phyloP scores from a whole-genome alignment of 768 basidiomycete genomes.

The Crepidotus variabilis region DNA sequence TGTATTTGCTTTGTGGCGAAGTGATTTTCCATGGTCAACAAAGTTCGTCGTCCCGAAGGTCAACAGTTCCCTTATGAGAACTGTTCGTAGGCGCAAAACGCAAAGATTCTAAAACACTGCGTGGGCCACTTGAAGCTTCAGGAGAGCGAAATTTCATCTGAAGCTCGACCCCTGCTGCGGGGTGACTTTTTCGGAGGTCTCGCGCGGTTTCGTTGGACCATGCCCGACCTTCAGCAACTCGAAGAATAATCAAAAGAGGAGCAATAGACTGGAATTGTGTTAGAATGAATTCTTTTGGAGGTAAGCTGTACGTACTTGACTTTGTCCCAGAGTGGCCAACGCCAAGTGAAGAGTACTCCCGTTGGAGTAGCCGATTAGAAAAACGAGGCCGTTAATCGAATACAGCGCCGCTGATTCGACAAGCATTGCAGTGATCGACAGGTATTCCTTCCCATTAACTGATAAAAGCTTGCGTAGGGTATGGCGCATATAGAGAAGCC shows the following conservation, averaged over 20 bases:
- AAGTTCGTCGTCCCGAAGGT: no score
- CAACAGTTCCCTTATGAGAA: no score
- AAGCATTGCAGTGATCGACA: constrained; percentile 4
- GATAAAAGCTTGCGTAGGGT: not conserved
- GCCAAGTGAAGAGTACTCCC: constrained; percentile 4
- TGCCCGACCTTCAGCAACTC: constrained; percentile 5
- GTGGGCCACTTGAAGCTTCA: no score
- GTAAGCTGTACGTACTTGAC: not conserved
- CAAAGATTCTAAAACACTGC: no score
- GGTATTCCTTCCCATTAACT: not conserved
- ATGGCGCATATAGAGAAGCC: constrained; percentile 3
- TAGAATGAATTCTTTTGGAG: not conserved
- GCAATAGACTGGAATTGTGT: constrained; percentile 3
- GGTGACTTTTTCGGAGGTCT: not conserved
- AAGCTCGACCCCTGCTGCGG: no score
- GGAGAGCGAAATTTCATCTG: no score
- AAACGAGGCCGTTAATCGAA: constrained; percentile 3
- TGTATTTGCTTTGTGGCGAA: no score
- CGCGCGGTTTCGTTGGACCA: not conserved
- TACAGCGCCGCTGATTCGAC: constrained; percentile 8
- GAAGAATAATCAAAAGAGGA: constrained; percentile 8
- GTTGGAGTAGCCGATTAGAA: constrained; percentile 6
- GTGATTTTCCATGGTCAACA: no score
- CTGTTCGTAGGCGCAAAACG: no score
- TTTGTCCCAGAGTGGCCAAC: not conserved